A percentile compares a stretch with the other conserved stretches of the same genome.
Conservation (phyloP, 106 monocot genomes). For the Allium fistulosum region DNA sequence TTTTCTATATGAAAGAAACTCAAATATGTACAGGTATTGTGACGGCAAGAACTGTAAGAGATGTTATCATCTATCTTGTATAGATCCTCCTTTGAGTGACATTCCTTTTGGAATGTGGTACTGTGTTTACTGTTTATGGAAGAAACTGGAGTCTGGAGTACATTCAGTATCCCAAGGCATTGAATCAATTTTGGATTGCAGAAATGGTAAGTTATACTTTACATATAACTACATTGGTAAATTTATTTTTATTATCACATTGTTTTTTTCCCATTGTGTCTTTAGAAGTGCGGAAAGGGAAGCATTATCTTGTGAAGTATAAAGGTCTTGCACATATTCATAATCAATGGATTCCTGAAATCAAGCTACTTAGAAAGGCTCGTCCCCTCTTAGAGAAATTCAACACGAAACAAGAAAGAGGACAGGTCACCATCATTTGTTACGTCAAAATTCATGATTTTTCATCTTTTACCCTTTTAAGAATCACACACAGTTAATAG, state of each 20-base stretch:
- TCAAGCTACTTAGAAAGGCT: slow-evolving; percentile 28
- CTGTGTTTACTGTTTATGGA: slow-evolving; percentile 44
- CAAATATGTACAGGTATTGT: slow-evolving; percentile 30
- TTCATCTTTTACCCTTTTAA: slow-evolving; percentile 39
- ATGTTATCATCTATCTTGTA: slow-evolving; percentile 58
- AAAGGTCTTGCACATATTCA: slow-evolving; percentile 64
- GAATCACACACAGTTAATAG: too few species aligned
- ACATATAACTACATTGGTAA: background rate
- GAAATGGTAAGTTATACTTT: slow-evolving; percentile 19
- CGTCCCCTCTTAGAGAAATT: too few species aligned
- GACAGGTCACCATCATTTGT: too few species aligned
- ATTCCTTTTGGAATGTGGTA: slow-evolving; percentile 44
- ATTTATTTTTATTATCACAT: background rate
- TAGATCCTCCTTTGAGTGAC: slow-evolving; percentile 42
- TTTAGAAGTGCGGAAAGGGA: slow-evolving; percentile 24
- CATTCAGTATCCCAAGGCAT: slow-evolving; percentile 52
- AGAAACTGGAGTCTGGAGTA: slow-evolving; percentile 43
- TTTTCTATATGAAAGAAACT: background rate
- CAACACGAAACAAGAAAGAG: too few species aligned
- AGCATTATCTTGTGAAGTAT: slow-evolving; percentile 64
- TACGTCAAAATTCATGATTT: too few species aligned
- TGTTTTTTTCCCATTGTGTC: too few species aligned
- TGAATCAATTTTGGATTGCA: slow-evolving; percentile 39
- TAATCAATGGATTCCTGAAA: slow-evolving; percentile 64
- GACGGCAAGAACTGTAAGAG: slow-evolving; percentile 56